Percentiles rank a stretch among this genome's conserved stretches.
phyloP scores from a whole-genome alignment of 495 filamentous ascomycete species.

The Tuber borchii region DNA sequence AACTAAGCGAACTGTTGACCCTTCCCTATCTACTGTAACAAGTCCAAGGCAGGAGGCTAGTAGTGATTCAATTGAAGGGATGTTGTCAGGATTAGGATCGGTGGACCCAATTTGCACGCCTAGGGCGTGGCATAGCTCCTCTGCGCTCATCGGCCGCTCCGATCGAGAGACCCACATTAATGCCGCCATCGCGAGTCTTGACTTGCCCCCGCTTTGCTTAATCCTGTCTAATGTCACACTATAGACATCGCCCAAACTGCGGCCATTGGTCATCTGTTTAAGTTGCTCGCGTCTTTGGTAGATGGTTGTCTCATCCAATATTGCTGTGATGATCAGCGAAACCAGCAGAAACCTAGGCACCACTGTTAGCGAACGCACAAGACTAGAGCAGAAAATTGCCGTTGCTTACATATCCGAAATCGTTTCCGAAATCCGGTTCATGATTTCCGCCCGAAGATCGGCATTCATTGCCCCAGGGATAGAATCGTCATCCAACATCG shows the following conservation, averaged over 20 bases:
- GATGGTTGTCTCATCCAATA: neutral
- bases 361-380: neutral
- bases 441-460: neutral
- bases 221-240: neutral
- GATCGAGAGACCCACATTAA: neutral
- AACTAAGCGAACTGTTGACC: neutral
- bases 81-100: neutral
- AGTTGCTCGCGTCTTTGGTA: neutral
- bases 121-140: neutral
- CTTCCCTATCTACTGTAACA: neutral
- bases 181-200: neutral
- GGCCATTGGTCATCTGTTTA: neutral
- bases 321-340: neutral
- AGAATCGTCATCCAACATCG: neutral
- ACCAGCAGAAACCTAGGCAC: neutral
- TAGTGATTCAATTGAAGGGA: neutral
- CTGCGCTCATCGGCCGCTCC: neutral
- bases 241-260: neutral
- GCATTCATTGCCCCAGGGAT: neutral
- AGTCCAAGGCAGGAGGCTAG: neutral
- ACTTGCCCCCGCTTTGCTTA: neutral
- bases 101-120: neutral
- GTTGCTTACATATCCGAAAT: neutral
- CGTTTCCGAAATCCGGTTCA: neutral
- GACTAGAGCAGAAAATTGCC: neutral